These are phyloP conservation scores for Phytophthora hibernalis DNA, from an alignment of 352 stramenopile genomes.

Conservation along the genomic window DNA sequence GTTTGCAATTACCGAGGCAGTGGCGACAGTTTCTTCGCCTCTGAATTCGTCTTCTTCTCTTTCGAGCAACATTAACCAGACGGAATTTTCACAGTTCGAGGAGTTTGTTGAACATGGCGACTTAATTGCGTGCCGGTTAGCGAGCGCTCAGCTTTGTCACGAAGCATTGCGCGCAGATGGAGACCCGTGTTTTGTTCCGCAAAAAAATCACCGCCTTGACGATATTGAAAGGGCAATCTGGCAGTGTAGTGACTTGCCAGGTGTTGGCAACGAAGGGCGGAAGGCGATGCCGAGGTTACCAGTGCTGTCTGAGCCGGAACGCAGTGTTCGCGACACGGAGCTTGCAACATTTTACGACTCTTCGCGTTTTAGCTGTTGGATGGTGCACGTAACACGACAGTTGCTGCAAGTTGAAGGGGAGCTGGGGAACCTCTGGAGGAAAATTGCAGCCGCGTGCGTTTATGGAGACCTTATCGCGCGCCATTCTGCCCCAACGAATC, in stretches of 20 bases:
- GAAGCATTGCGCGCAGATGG: slow-evolving; percentile 24
- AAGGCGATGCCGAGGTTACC: slow-evolving; percentile 62
- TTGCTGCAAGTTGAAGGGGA: slow-evolving; percentile 67
- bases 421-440: slow-evolving; percentile 55
- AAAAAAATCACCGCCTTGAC: slow-evolving; percentile 41
- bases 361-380: slow-evolving; percentile 13
- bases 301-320: slow-evolving; percentile 43
- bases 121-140: slow-evolving; percentile 41
- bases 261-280: slow-evolving; percentile 68
- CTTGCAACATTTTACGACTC: slow-evolving; percentile 48
- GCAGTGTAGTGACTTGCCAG: slow-evolving; percentile 63
- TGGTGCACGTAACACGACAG: slow-evolving; percentile 67
- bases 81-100: slow-evolving; percentile 27
- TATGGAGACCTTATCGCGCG: slow-evolving; percentile 41
- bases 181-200: slow-evolving; percentile 35
- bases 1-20: slow-evolving; percentile 59
- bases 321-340: slow-evolving; percentile 68
- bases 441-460: slow-evolving; percentile 58
- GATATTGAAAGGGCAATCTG: slow-evolving; percentile 66
- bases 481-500: slow-evolving; percentile 71
- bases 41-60: not conserved
- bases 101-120: slow-evolving; percentile 65
- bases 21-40: slow-evolving; percentile 23
- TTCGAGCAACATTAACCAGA: slow-evolving; percentile 1
- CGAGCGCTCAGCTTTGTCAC: slow-evolving; percentile 25